Evolutionary conservation across 2,329 filamentous ascomycete genomes (phyloP).

Genomic region (Ophiostoma sp.): DNA sequence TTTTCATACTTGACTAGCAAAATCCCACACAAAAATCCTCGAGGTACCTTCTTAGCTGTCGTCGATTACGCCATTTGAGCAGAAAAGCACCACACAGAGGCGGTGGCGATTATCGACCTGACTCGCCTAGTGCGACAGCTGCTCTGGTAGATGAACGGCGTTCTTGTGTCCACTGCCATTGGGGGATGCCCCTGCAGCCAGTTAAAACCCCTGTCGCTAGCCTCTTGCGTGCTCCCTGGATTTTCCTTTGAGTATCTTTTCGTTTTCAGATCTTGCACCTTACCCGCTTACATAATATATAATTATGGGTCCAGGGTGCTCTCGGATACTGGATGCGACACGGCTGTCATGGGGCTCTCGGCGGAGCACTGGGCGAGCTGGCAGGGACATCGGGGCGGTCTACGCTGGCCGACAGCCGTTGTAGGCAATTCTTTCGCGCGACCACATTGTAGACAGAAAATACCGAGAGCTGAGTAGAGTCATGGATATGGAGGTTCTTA

Average conservation of each 20-base stretch:
- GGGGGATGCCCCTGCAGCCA: background rate
- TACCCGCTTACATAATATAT: background rate
- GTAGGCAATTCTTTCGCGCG: background rate
- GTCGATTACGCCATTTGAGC: slow-evolving; percentile 7
- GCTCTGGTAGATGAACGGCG: background rate
- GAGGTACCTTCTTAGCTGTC: background rate
- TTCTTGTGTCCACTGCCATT: background rate
- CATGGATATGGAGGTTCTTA: background rate
- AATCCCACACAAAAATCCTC: background rate
- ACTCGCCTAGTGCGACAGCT: slow-evolving; percentile 4
- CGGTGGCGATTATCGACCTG: slow-evolving; percentile 8
- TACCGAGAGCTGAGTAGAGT: background rate
- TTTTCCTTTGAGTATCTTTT: background rate
- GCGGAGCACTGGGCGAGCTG: slow-evolving; percentile 1
- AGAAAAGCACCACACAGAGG: slow-evolving; percentile 13
- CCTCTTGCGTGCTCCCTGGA: slow-evolving; percentile 9
- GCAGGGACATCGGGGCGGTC: slow-evolving; percentile 7
- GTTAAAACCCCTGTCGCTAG: background rate
- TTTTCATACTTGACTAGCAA: background rate
- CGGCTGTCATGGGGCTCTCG: slow-evolving; percentile 16
- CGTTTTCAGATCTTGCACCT: background rate
- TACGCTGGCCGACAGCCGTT: slow-evolving; percentile 12
- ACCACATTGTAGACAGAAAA: no score
- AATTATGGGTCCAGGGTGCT: background rate
- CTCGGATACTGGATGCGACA: background rate